Evolutionary conservation across 768 basidiomycete species (phyloP).

Genomic region (Lepiota subincarnata): DNA sequence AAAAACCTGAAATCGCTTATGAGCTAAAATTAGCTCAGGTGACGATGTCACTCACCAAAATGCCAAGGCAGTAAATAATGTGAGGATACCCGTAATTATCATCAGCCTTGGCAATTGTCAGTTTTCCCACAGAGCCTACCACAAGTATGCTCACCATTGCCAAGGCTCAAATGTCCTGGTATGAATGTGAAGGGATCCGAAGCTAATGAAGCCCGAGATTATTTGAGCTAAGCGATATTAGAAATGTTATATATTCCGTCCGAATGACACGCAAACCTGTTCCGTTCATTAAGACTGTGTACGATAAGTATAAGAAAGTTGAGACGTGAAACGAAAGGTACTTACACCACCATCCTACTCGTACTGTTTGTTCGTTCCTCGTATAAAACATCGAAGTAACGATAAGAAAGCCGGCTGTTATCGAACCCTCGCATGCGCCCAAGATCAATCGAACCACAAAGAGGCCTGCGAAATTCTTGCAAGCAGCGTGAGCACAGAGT

Average conservation of each 20-base stretch:
- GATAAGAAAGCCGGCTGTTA: constrained; percentile 76
- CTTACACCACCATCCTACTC: constrained; percentile 79
- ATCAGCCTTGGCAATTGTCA: constrained; percentile 43
- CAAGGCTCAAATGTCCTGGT: constrained; percentile 58
- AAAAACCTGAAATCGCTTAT: constrained; percentile 39
- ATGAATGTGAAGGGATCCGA: constrained; percentile 60
- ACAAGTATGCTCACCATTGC: constrained; percentile 51
- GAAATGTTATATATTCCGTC: too few relatives aligned
- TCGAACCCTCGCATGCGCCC: constrained; percentile 68
- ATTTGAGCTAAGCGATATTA: constrained; percentile 51
- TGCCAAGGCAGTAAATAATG: constrained; percentile 43
- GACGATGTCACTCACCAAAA: constrained; percentile 46
- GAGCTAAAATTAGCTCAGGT: not conserved
- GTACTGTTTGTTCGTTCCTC: constrained; percentile 59
- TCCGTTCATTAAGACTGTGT: constrained; percentile 69
- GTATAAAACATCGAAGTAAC: constrained; percentile 80
- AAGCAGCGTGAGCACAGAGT: constrained; percentile 61
- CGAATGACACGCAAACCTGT: constrained; percentile 38
- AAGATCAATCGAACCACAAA: constrained; percentile 61
- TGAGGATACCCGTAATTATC: constrained; percentile 63
- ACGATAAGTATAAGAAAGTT: not conserved
- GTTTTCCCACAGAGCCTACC: not conserved
- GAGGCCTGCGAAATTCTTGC: constrained; percentile 63
- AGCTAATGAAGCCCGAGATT: constrained; percentile 63
- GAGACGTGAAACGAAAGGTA: constrained; percentile 7